These are phyloP conservation scores for Oryza meridionalis DNA, from an alignment of 176 grass and related monocot species.

Conservation along the genomic window DNA sequence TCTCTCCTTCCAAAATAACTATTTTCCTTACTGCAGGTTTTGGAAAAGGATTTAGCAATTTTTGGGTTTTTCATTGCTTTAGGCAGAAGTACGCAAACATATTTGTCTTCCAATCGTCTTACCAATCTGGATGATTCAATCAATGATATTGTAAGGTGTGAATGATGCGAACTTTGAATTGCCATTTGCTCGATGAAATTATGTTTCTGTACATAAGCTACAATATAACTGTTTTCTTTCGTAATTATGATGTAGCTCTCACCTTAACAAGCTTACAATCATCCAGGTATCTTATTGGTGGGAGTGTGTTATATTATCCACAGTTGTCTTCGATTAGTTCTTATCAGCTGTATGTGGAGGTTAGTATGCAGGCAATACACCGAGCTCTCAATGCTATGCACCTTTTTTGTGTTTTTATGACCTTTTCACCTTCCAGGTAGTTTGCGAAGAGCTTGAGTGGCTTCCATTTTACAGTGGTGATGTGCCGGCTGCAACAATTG, in stretches of 20 bases:
- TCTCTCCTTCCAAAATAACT: conserved; percentile 10
- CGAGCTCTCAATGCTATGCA: conserved; percentile 33
- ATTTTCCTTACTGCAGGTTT: conserved; percentile 68
- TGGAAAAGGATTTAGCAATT: conserved; percentile 97
- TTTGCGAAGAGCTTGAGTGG: conserved; percentile 97
- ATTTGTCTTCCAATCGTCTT: conserved; percentile 78
- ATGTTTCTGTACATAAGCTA: conserved; percentile 33
- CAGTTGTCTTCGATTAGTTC: conserved; percentile 98
- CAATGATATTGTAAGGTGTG: conserved; percentile 83
- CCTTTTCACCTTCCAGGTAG: conserved; percentile 69
- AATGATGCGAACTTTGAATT: conserved; percentile 27
- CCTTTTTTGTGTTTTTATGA: conserved; percentile 31
- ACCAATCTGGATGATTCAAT: conserved; percentile 72
- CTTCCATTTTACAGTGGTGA: conserved; percentile 80
- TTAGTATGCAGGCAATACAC: conserved; percentile 50
- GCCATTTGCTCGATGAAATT: conserved; percentile 27
- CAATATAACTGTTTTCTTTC: conserved; percentile 15
- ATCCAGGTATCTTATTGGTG: conserved; percentile 96
- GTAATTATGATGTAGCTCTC: background rate
- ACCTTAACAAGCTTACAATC: conserved; percentile 27
- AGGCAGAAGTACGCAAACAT: conserved; percentile 86
- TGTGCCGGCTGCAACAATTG: conserved; percentile 49
- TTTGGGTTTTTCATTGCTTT: conserved; percentile 99
- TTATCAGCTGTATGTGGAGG: conserved; percentile 98
- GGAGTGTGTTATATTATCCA: conserved; percentile 96